These are phyloP conservation scores for Thermothelomyces thermophilus DNA, from an alignment of 2,329 filamentous ascomycete species.

Conservation along the genomic window DNA sequence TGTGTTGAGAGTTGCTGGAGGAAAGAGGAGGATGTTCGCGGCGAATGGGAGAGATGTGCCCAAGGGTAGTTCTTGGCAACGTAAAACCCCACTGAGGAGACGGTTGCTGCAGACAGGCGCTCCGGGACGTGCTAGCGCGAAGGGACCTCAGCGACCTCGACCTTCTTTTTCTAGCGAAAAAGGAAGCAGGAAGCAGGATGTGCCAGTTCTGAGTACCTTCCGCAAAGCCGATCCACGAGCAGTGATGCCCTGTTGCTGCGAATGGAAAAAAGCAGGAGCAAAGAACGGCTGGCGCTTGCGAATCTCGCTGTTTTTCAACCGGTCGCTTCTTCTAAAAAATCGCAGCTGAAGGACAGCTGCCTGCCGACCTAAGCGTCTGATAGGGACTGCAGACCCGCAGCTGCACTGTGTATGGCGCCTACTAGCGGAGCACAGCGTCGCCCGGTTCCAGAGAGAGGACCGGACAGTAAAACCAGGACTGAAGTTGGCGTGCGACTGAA, in stretches of 20 bases:
- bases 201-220: background rate
- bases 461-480: conserved; percentile 12
- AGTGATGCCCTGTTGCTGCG: background rate
- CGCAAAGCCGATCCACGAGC: background rate
- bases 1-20: conserved; percentile 16
- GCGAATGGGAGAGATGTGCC: conserved; percentile 20
- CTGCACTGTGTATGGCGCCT: background rate
- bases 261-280: background rate
- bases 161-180: background rate
- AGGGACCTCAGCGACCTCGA: background rate
- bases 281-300: conserved; percentile 1
- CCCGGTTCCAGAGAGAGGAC: background rate
- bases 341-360: conserved; percentile 8
- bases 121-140: background rate
- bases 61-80: conserved; percentile 16
- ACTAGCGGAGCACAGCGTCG: conserved; percentile 1
- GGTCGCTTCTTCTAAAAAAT: background rate
- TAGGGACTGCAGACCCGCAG: background rate
- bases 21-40: conserved; percentile 13
- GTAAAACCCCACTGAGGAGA: conserved; percentile 20
- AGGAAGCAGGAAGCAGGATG: background rate
- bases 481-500: conserved; percentile 1
- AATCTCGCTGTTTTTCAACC: background rate
- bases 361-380: background rate
- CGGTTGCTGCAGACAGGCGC: conserved; percentile 3